A percentile compares a stretch with the other conserved stretches of the same genome.
phyloP scores from a whole-genome alignment of 768 basidiomycete genomes.

The Leccinum arenicola region DNA sequence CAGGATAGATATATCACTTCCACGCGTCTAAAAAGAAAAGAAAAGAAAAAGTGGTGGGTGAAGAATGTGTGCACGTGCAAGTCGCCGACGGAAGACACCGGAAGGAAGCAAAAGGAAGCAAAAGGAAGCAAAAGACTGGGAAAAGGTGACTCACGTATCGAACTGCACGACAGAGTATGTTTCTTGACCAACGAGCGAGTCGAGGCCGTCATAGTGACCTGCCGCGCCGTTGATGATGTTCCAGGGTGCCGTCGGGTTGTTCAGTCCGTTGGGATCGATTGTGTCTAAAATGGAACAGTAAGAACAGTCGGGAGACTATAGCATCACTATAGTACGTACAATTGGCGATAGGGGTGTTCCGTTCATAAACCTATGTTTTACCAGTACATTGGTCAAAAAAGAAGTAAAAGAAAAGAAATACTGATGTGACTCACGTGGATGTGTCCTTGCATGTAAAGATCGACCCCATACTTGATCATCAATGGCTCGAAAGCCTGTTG shows the following conservation, averaged over 20 bases:
- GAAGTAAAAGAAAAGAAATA: neutral
- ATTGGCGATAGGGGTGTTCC: constrained; percentile 27
- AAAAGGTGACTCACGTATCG: constrained; percentile 12
- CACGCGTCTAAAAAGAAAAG: no score
- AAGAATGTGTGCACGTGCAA: no score
- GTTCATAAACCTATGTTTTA: constrained; percentile 19
- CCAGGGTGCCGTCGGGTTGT: constrained; percentile 27
- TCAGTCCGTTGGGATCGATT: constrained; percentile 23
- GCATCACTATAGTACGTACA: constrained; percentile 10
- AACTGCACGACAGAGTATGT: constrained; percentile 10
- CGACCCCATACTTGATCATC: constrained; percentile 32
- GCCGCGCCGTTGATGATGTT: constrained; percentile 27
- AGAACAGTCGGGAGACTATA: no score
- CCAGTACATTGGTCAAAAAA: neutral
- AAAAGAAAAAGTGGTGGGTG: no score
- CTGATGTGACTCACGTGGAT: constrained; percentile 16
- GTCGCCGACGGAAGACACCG: no score
- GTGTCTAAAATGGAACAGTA: constrained; percentile 2
- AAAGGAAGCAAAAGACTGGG: no score
- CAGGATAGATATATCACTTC: no score
- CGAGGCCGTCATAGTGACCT: constrained; percentile 29
- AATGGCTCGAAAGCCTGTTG: constrained; percentile 29
- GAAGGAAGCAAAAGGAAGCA: no score
- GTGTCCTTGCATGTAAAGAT: constrained; percentile 30
- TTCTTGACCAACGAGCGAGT: neutral